Base-by-base conservation (phyloP, 2,329 filamentous ascomycete species). In the Phaeoacremonium minimum region DNA sequence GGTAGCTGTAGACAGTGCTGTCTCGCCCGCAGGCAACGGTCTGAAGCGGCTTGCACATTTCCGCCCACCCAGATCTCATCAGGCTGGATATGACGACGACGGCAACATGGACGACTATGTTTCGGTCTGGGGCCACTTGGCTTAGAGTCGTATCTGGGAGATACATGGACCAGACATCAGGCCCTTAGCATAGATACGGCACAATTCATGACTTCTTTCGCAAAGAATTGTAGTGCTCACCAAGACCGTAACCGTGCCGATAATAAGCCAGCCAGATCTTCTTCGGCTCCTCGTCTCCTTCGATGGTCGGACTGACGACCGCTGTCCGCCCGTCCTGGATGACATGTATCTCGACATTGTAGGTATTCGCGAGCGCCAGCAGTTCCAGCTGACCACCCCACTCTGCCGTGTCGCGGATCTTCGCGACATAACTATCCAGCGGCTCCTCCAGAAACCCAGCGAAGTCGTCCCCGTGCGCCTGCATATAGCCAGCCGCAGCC, bases 151-250 rank as follows among this genome's bases (percentile, higher is more conserved):
- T n/a, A n/a, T n/a, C n/a, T n/a, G n/a, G n/a, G n/a, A n/a, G n/a
- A n/a, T n/a, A n/a, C n/a, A n/a, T n/a, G n/a, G n/a, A n/a, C n/a
- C n/a, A n/a, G n/a, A n/a, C n/a, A n/a, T n/a, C n/a, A n/a, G n/a
- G n/a, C n/a, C n/a, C n/a, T n/a, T n/a, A n/a, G n/a, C n/a, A n/a
- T n/a, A n/a, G n/a, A n/a, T n/a, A n/a, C n/a, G n/a, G n/a, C n/a
- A n/a, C n/a, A n/a, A 29, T n/a, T 38, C 31, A 48, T 8, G 49
- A 46, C 46, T 52, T 53, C 52, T 69, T 75, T 48, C 77, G 62
- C 56, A 98, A 63, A 36, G 90, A 95, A 58, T 98, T 98, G 64
- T 98, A 98, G 64, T 98, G 93, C 67, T 97, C 93, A 11, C 93
- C 93, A 33, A 98, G 67, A 2, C 91, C 91, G 60, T 94, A 97